Evolutionary conservation across 306 rosid species (phyloP).

Genomic region (Gynostemma pentaphyllum): DNA sequence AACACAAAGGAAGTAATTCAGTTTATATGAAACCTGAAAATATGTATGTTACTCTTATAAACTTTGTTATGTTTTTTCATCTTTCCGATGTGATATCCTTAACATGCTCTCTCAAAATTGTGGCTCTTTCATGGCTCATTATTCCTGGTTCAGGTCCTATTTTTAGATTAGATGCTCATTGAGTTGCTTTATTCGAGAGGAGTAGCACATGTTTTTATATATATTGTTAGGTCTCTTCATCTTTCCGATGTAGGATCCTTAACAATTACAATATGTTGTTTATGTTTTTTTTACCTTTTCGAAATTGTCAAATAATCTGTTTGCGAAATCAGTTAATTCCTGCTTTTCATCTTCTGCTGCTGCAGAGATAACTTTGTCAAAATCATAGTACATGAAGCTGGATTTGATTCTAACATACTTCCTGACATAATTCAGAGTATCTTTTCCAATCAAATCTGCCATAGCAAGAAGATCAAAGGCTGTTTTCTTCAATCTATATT

Average conservation of each 20-base stretch:
- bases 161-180: too few species aligned
- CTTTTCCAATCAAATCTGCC: conserved; percentile 68
- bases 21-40: not conserved
- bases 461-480: conserved; percentile 83
- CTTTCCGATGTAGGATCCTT: too few species aligned
- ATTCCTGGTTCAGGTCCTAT: too few species aligned
- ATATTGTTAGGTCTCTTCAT: too few species aligned
- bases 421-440: conserved; percentile 65
- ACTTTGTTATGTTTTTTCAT: not conserved
- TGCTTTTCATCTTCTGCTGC: conserved; percentile 46
- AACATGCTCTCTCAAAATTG: too few species aligned
- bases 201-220: too few species aligned
- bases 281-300: conserved; percentile 47
- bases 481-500: conserved; percentile 50
- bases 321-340: conserved; percentile 59
- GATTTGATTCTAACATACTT: conserved; percentile 72
- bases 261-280: too few species aligned
- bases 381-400: conserved; percentile 74
- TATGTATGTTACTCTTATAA: not conserved
- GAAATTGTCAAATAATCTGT: conserved; percentile 63
- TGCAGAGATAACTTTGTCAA: conserved; percentile 75
- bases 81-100: too few species aligned
- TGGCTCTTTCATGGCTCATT: too few species aligned
- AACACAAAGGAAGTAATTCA: not conserved
- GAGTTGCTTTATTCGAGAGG: too few species aligned